phyloP scores from a whole-genome alignment of 352 stramenopile genomes.

The Phytophthora quininea region DNA sequence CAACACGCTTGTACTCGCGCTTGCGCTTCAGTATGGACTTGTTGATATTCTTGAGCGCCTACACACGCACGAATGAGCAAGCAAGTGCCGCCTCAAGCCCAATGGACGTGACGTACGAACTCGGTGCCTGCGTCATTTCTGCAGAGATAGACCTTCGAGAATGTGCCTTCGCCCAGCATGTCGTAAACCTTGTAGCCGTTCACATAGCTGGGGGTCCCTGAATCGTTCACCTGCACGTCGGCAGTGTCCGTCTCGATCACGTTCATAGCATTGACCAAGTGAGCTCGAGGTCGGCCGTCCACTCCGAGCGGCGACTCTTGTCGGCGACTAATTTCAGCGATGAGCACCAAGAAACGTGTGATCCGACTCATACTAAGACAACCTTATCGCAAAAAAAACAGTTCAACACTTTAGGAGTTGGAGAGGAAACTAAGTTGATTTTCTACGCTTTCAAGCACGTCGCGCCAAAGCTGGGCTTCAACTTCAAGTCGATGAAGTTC shows the following conservation, averaged over 20 bases:
- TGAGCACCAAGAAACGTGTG: no score
- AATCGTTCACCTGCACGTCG: slow-evolving; percentile 65
- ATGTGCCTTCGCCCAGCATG: slow-evolving; percentile 76
- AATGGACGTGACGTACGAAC: slow-evolving; percentile 46
- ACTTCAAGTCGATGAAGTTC: slow-evolving; percentile 42
- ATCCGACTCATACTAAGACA: no score
- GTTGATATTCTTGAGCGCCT: slow-evolving; percentile 87
- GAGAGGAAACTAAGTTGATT: not conserved
- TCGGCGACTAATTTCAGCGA: no score
- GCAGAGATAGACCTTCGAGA: slow-evolving; percentile 82
- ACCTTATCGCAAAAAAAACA: no score
- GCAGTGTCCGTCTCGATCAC: slow-evolving; percentile 75
- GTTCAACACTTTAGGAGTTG: no score
- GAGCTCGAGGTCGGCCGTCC: not conserved
- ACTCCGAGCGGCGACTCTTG: no score
- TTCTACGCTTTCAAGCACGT: slow-evolving; percentile 32
- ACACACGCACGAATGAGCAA: slow-evolving; percentile 1
- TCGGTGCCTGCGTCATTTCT: slow-evolving; percentile 48
- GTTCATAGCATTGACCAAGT: slow-evolving; percentile 20
- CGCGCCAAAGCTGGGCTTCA: slow-evolving; percentile 51
- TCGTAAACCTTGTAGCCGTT: slow-evolving; percentile 73
- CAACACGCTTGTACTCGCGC: slow-evolving; percentile 80
- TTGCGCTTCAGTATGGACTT: slow-evolving; percentile 88
- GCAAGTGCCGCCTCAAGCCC: not conserved
- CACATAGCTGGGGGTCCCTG: slow-evolving; percentile 65